Conservation (phyloP, 371 early-diverging fungal genomes). For the Entomophthora muscae region DNA sequence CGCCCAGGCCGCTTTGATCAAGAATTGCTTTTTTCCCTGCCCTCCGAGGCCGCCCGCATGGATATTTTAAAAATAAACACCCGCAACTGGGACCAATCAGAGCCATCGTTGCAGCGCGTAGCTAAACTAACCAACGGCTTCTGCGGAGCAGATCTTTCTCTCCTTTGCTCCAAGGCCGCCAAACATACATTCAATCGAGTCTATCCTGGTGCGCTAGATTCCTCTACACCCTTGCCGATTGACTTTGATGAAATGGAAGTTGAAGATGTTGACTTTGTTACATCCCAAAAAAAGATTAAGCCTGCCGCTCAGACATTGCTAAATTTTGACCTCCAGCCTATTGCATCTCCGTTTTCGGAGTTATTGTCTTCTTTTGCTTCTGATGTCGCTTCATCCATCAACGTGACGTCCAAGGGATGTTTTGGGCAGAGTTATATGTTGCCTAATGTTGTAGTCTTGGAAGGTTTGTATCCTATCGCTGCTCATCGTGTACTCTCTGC, state of each 20-base stretch:
- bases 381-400: neutral
- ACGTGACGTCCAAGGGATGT: neutral
- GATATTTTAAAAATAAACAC: neutral
- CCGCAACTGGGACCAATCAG: neutral
- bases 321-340: neutral
- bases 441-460: neutral
- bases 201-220: neutral
- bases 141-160: neutral
- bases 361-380: neutral
- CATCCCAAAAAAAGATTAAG: neutral
- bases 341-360: neutral
- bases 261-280: neutral
- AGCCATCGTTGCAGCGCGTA: neutral
- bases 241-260: neutral
- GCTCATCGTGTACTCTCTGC: neutral
- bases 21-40: neutral
- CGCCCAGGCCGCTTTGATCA: conserved; percentile 42
- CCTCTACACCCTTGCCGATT: neutral
- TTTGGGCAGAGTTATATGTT: neutral
- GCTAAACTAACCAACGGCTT: conserved; percentile 1
- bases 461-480: neutral
- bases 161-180: conserved; percentile 1
- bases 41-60: neutral
- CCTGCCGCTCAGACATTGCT: neutral
- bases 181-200: neutral